Percentiles rank a stretch among this genome's conserved stretches.
phyloP scores from a whole-genome alignment of 108 stramenopile genomes.

The Cyclotella atomus region DNA sequence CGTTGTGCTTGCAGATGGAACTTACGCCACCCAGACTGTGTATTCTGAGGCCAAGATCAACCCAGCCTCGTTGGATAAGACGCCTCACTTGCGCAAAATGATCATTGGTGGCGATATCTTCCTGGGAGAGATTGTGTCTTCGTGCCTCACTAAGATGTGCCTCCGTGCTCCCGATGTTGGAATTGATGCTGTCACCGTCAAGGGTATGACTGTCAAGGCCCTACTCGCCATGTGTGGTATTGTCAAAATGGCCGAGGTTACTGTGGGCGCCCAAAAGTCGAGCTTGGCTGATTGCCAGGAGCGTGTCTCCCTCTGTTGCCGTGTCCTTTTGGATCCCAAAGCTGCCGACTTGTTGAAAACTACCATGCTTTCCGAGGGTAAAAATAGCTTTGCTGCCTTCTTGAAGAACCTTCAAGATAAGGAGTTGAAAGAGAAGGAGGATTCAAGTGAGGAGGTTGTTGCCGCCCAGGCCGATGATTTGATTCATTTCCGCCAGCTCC shows the following conservation, averaged over 20 bases:
- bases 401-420: slow-evolving; percentile 79
- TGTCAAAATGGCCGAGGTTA: slow-evolving; percentile 87
- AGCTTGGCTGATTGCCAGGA: slow-evolving; percentile 89
- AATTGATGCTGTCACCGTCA: slow-evolving; percentile 53
- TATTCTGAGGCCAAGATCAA: slow-evolving; percentile 65
- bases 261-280: slow-evolving; percentile 77
- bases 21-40: slow-evolving; percentile 97
- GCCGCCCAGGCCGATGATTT: slow-evolving; percentile 94
- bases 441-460: slow-evolving; percentile 57
- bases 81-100: slow-evolving; percentile 84
- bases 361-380: slow-evolving; percentile 80
- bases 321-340: slow-evolving; percentile 91
- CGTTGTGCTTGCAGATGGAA: slow-evolving; percentile 98
- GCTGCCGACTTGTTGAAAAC: slow-evolving; percentile 69
- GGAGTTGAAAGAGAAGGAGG: slow-evolving; percentile 63
- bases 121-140: slow-evolving; percentile 87
- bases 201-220: slow-evolving; percentile 79
- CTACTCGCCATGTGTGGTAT: slow-evolving; percentile 87
- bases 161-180: slow-evolving; percentile 69
- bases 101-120: slow-evolving; percentile 94
- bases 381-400: slow-evolving; percentile 71
- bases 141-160: slow-evolving; percentile 93
- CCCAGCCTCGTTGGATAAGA: slow-evolving; percentile 62
- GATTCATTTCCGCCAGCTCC: slow-evolving; percentile 98
- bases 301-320: slow-evolving; percentile 86